Evolutionary conservation across 345 rosid species (phyloP).

Genomic region (Murraya koenigii): DNA sequence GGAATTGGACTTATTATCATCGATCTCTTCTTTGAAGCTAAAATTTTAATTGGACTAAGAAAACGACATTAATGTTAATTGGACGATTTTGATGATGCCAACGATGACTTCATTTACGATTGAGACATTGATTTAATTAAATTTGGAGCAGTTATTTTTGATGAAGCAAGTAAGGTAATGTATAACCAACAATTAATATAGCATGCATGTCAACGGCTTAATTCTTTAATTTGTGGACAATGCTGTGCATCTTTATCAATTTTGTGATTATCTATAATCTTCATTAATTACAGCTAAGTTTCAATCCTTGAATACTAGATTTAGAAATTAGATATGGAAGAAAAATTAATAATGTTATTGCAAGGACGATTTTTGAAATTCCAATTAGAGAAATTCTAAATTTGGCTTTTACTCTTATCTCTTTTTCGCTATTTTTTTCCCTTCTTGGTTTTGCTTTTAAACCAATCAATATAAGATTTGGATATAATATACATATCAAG

Average conservation of each 20-base stretch:
- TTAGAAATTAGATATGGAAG: not conserved
- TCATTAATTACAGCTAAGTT: not conserved
- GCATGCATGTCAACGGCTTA: not conserved
- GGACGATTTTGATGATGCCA: conserved; percentile 36
- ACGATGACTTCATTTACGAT: conserved; percentile 41
- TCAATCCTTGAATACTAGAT: conserved; percentile 9
- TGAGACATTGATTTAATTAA: conserved; percentile 13
- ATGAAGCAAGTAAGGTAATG: conserved; percentile 11
- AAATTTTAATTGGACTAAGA: conserved; percentile 35
- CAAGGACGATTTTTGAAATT: not conserved
- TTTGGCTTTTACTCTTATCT: not conserved
- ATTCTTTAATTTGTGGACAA: not conserved
- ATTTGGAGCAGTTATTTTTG: conserved; percentile 35
- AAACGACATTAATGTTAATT: conserved; percentile 32
- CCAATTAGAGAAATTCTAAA: not conserved
- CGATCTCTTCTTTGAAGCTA: conserved; percentile 39
- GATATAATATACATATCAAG: not conserved
- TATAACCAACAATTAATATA: not conserved
- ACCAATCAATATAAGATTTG: not conserved
- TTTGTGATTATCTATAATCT: not conserved
- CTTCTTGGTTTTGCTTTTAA: not conserved
- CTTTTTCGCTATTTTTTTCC: not conserved
- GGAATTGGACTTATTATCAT: conserved; percentile 2
- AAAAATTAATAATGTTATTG: no score
- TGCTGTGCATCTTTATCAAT: not conserved